Base-by-base conservation (phyloP, 805 yeast genomes). In the Metschnikowia amazonensis region DNA sequence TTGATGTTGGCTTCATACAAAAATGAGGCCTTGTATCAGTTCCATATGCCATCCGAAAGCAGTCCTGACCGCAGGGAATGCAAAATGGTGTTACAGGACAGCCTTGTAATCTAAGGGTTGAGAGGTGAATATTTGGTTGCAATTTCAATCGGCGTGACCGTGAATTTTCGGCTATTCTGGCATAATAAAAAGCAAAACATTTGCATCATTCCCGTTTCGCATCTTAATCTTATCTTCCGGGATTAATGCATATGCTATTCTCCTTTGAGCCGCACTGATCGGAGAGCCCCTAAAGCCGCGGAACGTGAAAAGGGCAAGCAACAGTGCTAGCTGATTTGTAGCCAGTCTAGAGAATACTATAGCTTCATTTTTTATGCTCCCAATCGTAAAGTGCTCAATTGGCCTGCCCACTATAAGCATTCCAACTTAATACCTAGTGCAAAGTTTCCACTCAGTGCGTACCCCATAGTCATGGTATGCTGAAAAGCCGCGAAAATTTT, bases 1-100 rank as follows among this genome's bases (percentile, higher is more conserved):
- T 56, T 70, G 7, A 59, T 69, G 55, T 44, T 71, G 27, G 75
- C 71, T 0, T 64, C 71, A 2, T 69, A 70, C 50, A 61, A 63
- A 33, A 60, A 67, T 2, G 74, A 75, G 0, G 58, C 49, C 11
- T 66, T 70, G 46, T 68, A 69, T 52, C 74, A 66, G 36, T 71
- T 66, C 49, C 67, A 58, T 33, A 41, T 68, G 38, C 73, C 72
- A 1, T 53, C 48, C 21, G 57, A 50, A 9, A 21, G 30, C 13
- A 56, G 58, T 2, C 63, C 56, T 2, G 60, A 55, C 20, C 43
- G 72, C 6, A 64, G 56, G 43, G 67, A 64, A 44, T 69, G 75
- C 49, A 45, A 48, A 10, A 54, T 68, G 35, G 44, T 68, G 21
- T 59, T 59, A 25, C 65, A 55, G 47, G 60, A 60, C 53, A 55